Base-by-base conservation (phyloP, 768 basidiomycete species). In the Boletus speciosus region DNA sequence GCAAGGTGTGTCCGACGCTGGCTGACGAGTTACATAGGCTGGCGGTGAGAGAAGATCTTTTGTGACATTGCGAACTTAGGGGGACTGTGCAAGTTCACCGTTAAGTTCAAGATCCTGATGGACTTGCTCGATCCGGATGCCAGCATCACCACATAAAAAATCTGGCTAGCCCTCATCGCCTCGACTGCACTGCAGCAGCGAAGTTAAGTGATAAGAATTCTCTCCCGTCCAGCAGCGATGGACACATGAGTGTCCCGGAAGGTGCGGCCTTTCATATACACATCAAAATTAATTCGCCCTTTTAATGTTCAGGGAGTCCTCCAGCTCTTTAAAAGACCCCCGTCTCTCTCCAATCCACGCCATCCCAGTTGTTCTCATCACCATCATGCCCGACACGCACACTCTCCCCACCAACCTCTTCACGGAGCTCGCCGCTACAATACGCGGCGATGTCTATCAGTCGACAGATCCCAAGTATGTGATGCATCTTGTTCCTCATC, bases 401-500 rank as follows among this genome's bases (percentile, higher is more conserved):
- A 29, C 53, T 23, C 49, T 47, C 27, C 43, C 34, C 5, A n/a
- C 46, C 14, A 66, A 70, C 16, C 70, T 79, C 23, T 72, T 76
- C 60, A 67, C 76, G 42, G 78, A 83, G 62, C 73, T 84, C 21
- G 71, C 70, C 12, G 66, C 74, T 21, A 59, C 73, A 8, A 75
- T 81, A 57, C 71, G 78, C 47, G 82, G 82, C 15, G 67, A 74
- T 9, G 71, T 83, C 27, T 75, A 78, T 60, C 70, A 75, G 56
- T 71, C 76, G 34, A 67, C 69, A 32, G 74, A 80, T 53, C 55
- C 73, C 19, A 72, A 72, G 81, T 80, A 63, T 50, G 64, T 58
- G 15, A 19, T 19, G 27, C 9, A 42, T 38, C 47, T 15, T 16
- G n/a, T 4, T 34, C 49, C 21, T 41, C 29, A 27, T 37, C 36